Evolutionary conservation across 805 yeast genomes (phyloP).

Genomic region (Candida succiphila): DNA sequence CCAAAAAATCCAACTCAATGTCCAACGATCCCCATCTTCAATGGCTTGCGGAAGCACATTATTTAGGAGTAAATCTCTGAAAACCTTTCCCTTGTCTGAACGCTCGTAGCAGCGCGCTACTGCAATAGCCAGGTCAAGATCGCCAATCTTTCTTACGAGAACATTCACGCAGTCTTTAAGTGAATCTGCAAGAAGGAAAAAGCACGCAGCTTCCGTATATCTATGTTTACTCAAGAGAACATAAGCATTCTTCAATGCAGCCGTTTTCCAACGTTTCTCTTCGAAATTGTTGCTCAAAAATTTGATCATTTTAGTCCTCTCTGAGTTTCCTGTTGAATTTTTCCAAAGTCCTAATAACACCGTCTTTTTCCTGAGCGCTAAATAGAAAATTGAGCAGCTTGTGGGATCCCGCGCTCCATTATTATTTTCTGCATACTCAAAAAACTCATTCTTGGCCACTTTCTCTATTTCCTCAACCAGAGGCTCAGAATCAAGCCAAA

Average conservation of each 20-base stretch:
- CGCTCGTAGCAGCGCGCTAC: conserved; percentile 68
- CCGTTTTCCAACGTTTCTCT: conserved; percentile 71
- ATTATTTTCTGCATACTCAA: conserved; percentile 24
- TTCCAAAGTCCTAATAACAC: conserved; percentile 78
- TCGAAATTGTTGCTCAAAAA: conserved; percentile 71
- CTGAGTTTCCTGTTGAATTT: conserved; percentile 64
- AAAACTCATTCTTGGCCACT: conserved; percentile 65
- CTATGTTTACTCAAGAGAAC: conserved; percentile 85
- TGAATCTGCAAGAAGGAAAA: conserved; percentile 71
- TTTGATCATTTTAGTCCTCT: conserved; percentile 71
- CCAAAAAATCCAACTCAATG: conserved; percentile 74
- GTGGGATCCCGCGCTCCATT: conserved; percentile 58
- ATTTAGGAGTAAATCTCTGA: conserved; percentile 36
- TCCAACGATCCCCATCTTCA: conserved; percentile 67
- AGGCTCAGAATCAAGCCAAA: conserved; percentile 51
- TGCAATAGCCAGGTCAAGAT: conserved; percentile 66
- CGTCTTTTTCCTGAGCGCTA: conserved; percentile 71
- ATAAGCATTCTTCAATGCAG: conserved; percentile 89
- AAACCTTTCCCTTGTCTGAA: conserved; percentile 45
- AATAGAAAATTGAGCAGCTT: conserved; percentile 59
- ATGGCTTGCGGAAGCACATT: conserved; percentile 49
- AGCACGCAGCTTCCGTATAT: conserved; percentile 77
- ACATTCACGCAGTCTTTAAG: conserved; percentile 73
- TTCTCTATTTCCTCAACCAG: conserved; percentile 48
- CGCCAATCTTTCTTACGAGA: conserved; percentile 54